A percentile compares a stretch with the other conserved stretches of the same genome.
phyloP scores from a whole-genome alignment of 768 basidiomycete species.

The Lyophyllum semitale region DNA sequence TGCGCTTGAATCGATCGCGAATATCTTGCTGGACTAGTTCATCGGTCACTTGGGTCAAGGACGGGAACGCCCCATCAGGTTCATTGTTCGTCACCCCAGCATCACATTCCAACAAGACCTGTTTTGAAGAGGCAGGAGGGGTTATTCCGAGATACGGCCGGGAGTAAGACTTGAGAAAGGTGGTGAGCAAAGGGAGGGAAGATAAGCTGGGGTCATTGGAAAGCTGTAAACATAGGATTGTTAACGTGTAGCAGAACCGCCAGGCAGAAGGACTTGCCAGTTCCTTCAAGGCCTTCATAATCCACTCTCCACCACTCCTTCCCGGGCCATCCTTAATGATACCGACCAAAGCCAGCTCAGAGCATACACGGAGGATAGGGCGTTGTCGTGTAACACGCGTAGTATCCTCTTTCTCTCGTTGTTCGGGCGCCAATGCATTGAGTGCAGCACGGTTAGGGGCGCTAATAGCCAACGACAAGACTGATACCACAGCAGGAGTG shows the following conservation, averaged over 20 bases:
- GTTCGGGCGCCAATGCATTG: conserved; percentile 65
- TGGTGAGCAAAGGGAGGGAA: conserved; percentile 87
- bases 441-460: conserved; percentile 61
- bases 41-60: conserved; percentile 51
- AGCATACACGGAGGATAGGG: conserved; percentile 81
- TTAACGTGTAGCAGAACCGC: conserved; percentile 6
- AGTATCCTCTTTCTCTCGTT: conserved; percentile 91
- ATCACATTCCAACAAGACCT: conserved; percentile 56
- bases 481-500: conserved; percentile 67
- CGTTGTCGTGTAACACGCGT: conserved; percentile 79
- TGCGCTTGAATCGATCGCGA: conserved; percentile 85
- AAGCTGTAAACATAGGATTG: conserved; percentile 48
- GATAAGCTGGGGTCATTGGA: conserved; percentile 85
- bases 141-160: conserved; percentile 84
- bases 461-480: conserved; percentile 57
- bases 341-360: conserved; percentile 88
- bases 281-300: conserved; percentile 86
- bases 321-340: conserved; percentile 73
- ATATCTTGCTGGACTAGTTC: conserved; percentile 86
- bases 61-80: conserved; percentile 39
- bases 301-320: conserved; percentile 81
- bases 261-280: conserved; percentile 54
- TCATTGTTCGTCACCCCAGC: conserved; percentile 41
- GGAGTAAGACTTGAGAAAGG: conserved; percentile 92
- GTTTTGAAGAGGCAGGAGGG: conserved; percentile 54